phyloP scores from a whole-genome alignment of 495 filamentous ascomycete species.

The Rostrohypoxylon terebratum region DNA sequence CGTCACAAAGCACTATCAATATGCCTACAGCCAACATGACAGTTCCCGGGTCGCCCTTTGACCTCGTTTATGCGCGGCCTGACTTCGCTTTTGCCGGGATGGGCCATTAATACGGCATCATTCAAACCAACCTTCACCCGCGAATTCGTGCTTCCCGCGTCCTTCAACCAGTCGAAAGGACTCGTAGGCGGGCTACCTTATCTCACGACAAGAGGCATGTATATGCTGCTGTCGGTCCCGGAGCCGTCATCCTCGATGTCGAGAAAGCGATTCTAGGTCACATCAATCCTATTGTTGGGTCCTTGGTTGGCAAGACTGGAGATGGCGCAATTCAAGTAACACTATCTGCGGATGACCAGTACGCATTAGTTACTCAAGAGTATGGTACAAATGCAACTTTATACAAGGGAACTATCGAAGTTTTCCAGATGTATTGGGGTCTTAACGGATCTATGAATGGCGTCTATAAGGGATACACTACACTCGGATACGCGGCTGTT shows the following conservation, averaged over 20 bases:
- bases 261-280: conserved; percentile 38
- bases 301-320: conserved; percentile 36
- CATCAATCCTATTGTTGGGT: conserved; percentile 38
- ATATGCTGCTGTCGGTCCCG: conserved; percentile 31
- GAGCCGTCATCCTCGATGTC: conserved; percentile 37
- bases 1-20: conserved; percentile 11
- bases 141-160: conserved; percentile 28
- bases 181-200: conserved; percentile 27
- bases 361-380: conserved; percentile 47
- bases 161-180: conserved; percentile 3
- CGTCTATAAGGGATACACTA: conserved; percentile 36
- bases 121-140: conserved; percentile 34
- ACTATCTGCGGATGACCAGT: conserved; percentile 38
- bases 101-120: conserved; percentile 33
- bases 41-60: conserved; percentile 36
- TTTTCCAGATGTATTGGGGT: conserved; percentile 36
- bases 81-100: conserved; percentile 42
- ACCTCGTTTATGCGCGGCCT: conserved; percentile 25
- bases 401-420: conserved; percentile 32
- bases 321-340: conserved; percentile 42
- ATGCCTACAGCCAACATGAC: conserved; percentile 22
- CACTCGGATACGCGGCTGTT: conserved; percentile 35
- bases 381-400: conserved; percentile 31
- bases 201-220: conserved; percentile 35
- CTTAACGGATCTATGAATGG: conserved; percentile 32